phyloP scores from a whole-genome alignment of 2,329 filamentous ascomycete species.

The Neonectria ditissima region DNA sequence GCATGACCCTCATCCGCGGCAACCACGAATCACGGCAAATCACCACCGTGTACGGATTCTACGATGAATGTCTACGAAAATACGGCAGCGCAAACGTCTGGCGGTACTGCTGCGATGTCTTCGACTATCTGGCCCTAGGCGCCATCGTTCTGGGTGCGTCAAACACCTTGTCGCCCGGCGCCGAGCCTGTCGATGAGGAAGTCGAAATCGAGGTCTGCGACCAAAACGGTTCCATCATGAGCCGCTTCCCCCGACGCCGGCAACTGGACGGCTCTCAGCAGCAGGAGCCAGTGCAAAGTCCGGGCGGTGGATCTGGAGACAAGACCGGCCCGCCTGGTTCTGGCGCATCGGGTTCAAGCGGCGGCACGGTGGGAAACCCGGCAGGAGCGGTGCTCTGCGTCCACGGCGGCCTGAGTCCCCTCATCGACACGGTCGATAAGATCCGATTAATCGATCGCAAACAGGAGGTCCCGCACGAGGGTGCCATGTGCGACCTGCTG shows the following conservation, averaged over 20 bases:
- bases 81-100: constrained; percentile 98
- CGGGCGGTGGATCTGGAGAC: constrained; percentile 42
- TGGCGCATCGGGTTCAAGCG: constrained; percentile 78
- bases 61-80: constrained; percentile 95
- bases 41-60: constrained; percentile 97
- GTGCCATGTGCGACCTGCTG: constrained; percentile 97
- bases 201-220: constrained; percentile 95
- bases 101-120: constrained; percentile 97
- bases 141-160: constrained; percentile 92
- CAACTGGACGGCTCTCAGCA: constrained; percentile 39
- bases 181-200: constrained; percentile 72
- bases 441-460: constrained; percentile 95
- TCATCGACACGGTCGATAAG: constrained; percentile 95
- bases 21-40: constrained; percentile 98
- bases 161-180: constrained; percentile 66
- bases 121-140: constrained; percentile 93
- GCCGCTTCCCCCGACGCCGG: constrained; percentile 71
- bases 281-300: constrained; percentile 45
- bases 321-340: constrained; percentile 81
- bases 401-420: constrained; percentile 89
- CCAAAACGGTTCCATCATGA: constrained; percentile 82
- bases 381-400: constrained; percentile 93
- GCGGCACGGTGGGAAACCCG: constrained; percentile 72
- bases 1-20: constrained; percentile 94
- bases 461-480: constrained; percentile 98